These are phyloP conservation scores for Microsporum canis DNA, from an alignment of 2,329 filamentous ascomycete species.

Conservation along the genomic window DNA sequence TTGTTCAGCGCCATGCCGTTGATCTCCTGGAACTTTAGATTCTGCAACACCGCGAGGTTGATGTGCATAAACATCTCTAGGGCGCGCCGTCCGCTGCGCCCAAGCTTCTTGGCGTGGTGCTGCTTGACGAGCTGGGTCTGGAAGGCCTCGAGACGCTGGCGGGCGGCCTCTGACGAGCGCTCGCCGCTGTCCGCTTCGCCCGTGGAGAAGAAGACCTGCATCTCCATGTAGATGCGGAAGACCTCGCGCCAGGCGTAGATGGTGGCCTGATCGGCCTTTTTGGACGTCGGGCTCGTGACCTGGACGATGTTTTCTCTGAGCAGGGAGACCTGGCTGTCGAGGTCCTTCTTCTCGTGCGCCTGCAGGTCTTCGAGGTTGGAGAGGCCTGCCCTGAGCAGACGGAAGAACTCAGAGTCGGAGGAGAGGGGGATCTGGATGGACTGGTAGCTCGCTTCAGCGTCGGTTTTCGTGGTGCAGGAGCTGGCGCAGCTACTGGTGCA, in stretches of 20 bases:
- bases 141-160: conserved; percentile 59
- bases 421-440: conserved; percentile 63
- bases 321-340: conserved; percentile 51
- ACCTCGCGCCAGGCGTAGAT: conserved; percentile 67
- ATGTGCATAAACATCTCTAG: conserved; percentile 59
- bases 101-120: conserved; percentile 45
- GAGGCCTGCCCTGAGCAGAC: conserved; percentile 60
- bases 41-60: conserved; percentile 65
- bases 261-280: conserved; percentile 48
- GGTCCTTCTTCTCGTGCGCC: conserved; percentile 50
- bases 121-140: conserved; percentile 46
- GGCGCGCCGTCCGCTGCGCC: conserved; percentile 50
- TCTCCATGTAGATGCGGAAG: conserved; percentile 70
- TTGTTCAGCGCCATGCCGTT: conserved; percentile 68
- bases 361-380: conserved; percentile 58
- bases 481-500: not conserved
- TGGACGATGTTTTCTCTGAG: conserved; percentile 55
- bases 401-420: conserved; percentile 71
- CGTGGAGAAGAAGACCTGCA: conserved; percentile 70
- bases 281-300: conserved; percentile 51
- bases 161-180: conserved; percentile 53
- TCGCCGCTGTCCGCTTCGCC: conserved; percentile 59
- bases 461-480: not conserved
- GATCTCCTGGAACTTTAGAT: conserved; percentile 73
- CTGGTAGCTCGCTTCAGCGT: conserved; percentile 11